Percentiles rank a stretch among this genome's conserved stretches.
Conservation (phyloP, 805 yeast genomes). For the Sugiyamaella lignohabitans region DNA sequence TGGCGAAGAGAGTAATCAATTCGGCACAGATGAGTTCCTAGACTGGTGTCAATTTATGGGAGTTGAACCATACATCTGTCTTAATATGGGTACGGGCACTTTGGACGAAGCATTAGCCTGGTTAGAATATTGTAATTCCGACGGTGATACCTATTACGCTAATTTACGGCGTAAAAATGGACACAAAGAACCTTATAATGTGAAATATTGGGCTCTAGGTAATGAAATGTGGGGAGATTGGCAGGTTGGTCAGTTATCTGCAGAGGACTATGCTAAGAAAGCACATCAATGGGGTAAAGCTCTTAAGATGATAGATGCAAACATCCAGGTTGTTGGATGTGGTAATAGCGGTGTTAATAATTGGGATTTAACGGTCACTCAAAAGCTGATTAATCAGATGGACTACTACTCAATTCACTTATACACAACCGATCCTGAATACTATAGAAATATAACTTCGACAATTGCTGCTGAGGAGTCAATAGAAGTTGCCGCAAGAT, state of each 20-base stretch:
- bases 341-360: constrained; percentile 30
- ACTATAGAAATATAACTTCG: constrained; percentile 27
- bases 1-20: constrained; percentile 30
- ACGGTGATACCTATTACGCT: constrained; percentile 32
- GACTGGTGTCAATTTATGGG: constrained; percentile 31
- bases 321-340: constrained; percentile 28
- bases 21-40: constrained; percentile 35
- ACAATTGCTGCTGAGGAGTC: constrained; percentile 33
- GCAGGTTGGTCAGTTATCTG: constrained; percentile 32
- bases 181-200: constrained; percentile 32
- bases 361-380: constrained; percentile 31
- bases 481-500: constrained; percentile 27
- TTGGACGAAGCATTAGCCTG: constrained; percentile 34
- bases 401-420: constrained; percentile 33
- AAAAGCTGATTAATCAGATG: constrained; percentile 25
- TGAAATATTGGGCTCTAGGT: constrained; percentile 35
- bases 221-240: constrained; percentile 36
- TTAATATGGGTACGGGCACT: constrained; percentile 36
- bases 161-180: constrained; percentile 33
- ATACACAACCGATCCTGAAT: constrained; percentile 28
- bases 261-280: constrained; percentile 28
- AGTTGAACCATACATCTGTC: constrained; percentile 32
- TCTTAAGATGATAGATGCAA: constrained; percentile 30
- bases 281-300: constrained; percentile 36
- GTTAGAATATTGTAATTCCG: constrained; percentile 34